A percentile compares a stretch with the other conserved stretches of the same genome.
Conservation (phyloP, 2,329 filamentous ascomycete genomes). For the Emmonsiellopsis sp. region DNA sequence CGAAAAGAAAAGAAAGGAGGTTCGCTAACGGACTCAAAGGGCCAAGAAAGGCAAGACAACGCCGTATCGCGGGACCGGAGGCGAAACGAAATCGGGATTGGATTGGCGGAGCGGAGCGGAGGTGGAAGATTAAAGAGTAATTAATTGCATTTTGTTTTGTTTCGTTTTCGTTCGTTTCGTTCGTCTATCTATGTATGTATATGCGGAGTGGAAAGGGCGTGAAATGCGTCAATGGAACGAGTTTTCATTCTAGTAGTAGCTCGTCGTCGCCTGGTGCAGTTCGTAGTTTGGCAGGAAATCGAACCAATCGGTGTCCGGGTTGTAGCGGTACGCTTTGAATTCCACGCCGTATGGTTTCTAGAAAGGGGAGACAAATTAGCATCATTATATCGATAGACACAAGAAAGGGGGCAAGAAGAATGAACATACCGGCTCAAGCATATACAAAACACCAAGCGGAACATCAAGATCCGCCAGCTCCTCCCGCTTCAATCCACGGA, state of each 20-base stretch:
- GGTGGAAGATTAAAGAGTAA: too few relatives aligned
- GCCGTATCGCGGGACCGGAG: too few relatives aligned
- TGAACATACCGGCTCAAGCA: constrained; percentile 63
- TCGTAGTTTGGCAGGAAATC: constrained; percentile 78
- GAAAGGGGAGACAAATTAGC: constrained; percentile 4
- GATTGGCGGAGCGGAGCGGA: too few relatives aligned
- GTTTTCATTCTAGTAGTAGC: constrained; percentile 13
- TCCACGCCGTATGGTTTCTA: constrained; percentile 91
- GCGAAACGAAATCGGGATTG: too few relatives aligned
- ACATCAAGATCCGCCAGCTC: constrained; percentile 93
- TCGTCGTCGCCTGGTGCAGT: constrained; percentile 43
- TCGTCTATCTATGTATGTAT: too few relatives aligned
- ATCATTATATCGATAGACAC: not conserved
- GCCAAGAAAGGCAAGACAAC: too few relatives aligned
- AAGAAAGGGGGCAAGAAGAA: not conserved
- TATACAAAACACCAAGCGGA: constrained; percentile 85
- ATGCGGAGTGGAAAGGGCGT: too few relatives aligned
- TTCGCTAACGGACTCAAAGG: too few relatives aligned
- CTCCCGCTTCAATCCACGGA: constrained; percentile 81
- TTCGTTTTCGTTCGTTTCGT: too few relatives aligned
- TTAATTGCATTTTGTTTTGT: too few relatives aligned
- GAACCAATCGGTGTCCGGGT: constrained; percentile 69
- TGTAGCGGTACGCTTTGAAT: constrained; percentile 91
- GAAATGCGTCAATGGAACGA: too few relatives aligned
- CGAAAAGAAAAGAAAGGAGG: too few relatives aligned